phyloP scores from a whole-genome alignment of 192 early-diverging fungal genomes.

The Coemansia sp. region DNA sequence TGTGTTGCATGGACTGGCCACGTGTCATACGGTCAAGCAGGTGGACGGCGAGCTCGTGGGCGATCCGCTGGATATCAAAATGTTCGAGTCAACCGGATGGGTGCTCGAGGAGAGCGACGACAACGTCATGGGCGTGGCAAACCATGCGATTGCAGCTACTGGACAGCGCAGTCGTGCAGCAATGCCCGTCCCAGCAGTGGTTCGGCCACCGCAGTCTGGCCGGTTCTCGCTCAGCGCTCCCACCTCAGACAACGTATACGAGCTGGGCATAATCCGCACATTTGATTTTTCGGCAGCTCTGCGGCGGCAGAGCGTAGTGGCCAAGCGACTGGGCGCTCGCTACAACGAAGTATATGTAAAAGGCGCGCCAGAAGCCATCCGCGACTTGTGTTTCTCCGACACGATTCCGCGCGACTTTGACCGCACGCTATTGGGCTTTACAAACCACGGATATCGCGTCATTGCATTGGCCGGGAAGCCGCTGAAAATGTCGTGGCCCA shows the following conservation, averaged over 20 bases:
- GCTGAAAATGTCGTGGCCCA: constrained; percentile 67
- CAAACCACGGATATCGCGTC: constrained; percentile 95
- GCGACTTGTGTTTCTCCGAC: constrained; percentile 78
- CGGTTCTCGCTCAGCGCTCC: constrained; percentile 54
- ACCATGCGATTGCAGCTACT: background rate
- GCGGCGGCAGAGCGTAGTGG: constrained; percentile 90
- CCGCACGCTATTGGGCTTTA: constrained; percentile 75
- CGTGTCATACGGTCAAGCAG: constrained; percentile 86
- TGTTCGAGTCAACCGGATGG: constrained; percentile 98
- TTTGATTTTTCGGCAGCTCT: constrained; percentile 93
- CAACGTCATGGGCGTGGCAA: constrained; percentile 11
- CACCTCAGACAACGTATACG: constrained; percentile 39
- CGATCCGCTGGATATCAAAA: constrained; percentile 94
- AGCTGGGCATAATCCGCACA: constrained; percentile 77
- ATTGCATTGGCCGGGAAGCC: constrained; percentile 86
- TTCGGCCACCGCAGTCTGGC: constrained; percentile 75
- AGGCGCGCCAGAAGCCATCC: constrained; percentile 96
- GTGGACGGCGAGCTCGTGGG: constrained; percentile 87
- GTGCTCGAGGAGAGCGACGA: constrained; percentile 82
- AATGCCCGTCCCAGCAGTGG: constrained; percentile 71
- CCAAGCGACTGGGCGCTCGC: constrained; percentile 62
- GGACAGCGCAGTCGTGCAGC: background rate
- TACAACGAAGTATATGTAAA: constrained; percentile 82
- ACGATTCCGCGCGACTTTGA: constrained; percentile 85
- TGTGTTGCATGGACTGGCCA: constrained; percentile 65